Percentiles rank a stretch among this genome's conserved stretches.
Conservation (phyloP, 2,329 filamentous ascomycete genomes). For the Malbranchea zuffiana region DNA sequence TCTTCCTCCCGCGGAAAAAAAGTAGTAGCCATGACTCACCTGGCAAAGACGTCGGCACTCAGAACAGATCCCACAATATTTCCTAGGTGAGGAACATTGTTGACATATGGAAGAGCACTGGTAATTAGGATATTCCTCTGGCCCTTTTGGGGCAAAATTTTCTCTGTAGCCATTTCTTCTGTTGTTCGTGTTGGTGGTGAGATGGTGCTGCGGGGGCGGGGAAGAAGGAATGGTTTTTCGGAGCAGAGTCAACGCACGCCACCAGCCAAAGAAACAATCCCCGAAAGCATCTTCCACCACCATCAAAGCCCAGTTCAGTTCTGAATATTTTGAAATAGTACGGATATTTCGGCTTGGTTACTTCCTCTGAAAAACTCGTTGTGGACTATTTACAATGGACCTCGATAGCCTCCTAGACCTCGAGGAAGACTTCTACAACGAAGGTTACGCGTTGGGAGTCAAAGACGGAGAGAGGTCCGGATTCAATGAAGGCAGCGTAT, state of each 20-base stretch:
- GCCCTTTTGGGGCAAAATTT: constrained; percentile 37
- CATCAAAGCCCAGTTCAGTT: too few relatives aligned
- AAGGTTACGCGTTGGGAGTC: constrained; percentile 67
- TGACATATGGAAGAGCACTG: constrained; percentile 79
- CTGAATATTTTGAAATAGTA: too few relatives aligned
- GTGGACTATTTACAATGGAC: constrained; percentile 24
- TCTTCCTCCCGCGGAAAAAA: constrained; percentile 18
- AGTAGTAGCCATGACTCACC: constrained; percentile 17
- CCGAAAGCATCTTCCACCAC: too few relatives aligned
- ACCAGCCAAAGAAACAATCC: too few relatives aligned
- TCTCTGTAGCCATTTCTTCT: constrained; percentile 13
- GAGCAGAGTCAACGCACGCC: too few relatives aligned
- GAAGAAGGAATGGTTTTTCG: too few relatives aligned
- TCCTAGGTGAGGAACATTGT: constrained; percentile 71
- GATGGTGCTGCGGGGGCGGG: constrained; percentile 10
- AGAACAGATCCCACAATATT: constrained; percentile 83
- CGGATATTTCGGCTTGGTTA: too few relatives aligned
- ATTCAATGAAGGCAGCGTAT: constrained; percentile 74
- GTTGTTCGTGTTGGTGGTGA: constrained; percentile 5
- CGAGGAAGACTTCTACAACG: constrained; percentile 63
- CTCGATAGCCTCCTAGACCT: constrained; percentile 49
- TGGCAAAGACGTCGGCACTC: constrained; percentile 73
- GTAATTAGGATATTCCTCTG: constrained; percentile 86
- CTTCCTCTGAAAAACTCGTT: background rate
- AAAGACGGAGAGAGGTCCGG: constrained; percentile 68